Percentiles rank a stretch among this genome's conserved stretches.
Conservation (phyloP, 495 filamentous ascomycete genomes). For the Filosporella fistucella region DNA sequence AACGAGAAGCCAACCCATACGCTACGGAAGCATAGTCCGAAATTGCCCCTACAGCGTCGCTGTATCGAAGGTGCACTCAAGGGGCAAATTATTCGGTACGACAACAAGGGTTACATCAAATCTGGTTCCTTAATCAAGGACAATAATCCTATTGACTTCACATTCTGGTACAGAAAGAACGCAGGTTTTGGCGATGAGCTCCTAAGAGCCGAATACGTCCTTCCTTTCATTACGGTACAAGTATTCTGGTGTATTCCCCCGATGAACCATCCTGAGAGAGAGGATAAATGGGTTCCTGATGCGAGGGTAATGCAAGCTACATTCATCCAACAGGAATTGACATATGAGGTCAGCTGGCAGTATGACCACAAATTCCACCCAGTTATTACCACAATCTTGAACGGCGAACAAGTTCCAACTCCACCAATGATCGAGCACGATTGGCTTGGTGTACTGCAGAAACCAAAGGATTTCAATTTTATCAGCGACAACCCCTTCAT, state of each 20-base stretch:
- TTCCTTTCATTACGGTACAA: conserved; percentile 50
- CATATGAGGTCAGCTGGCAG: conserved; percentile 50
- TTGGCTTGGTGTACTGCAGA: conserved; percentile 46
- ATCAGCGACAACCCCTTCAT: conserved; percentile 52
- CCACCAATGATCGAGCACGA: conserved; percentile 54
- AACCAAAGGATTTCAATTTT: conserved; percentile 48
- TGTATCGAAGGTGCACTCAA: conserved; percentile 44
- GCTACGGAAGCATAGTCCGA: neutral
- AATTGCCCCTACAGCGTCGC: conserved; percentile 35
- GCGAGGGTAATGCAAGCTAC: conserved; percentile 54
- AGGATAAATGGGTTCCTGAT: conserved; percentile 53
- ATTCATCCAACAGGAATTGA: conserved; percentile 47
- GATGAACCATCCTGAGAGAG: conserved; percentile 43
- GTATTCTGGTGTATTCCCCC: conserved; percentile 57
- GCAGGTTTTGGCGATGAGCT: conserved; percentile 51
- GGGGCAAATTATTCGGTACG: conserved; percentile 47
- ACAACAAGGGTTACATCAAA: conserved; percentile 48
- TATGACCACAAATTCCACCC: conserved; percentile 62
- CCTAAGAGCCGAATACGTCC: conserved; percentile 50
- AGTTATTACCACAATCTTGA: conserved; percentile 50
- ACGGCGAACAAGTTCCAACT: conserved; percentile 46
- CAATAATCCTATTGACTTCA: conserved; percentile 50
- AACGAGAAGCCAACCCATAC: conserved; percentile 5
- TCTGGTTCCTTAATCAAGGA: conserved; percentile 52
- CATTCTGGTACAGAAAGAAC: conserved; percentile 54